Base-by-base conservation (phyloP, 2,329 filamentous ascomycete genomes). In the Periconia digitata region DNA sequence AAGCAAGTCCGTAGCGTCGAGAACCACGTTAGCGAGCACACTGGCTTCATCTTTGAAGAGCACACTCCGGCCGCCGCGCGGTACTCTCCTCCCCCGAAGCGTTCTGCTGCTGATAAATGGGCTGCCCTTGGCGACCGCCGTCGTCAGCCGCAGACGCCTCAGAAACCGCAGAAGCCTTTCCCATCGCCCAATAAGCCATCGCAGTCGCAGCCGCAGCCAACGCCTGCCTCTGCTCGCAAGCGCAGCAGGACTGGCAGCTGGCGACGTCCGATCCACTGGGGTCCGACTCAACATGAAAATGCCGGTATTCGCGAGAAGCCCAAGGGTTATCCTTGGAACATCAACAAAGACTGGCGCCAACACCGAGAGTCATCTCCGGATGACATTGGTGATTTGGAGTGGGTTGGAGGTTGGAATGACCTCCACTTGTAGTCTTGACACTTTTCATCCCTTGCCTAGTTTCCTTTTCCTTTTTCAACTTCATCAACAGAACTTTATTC, bases 391-490 rank as follows among this genome's bases (percentile, higher is more conserved):
- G 88, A 92, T 67, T 76, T 92, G 78, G 91, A 95, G 84, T 95
- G 92, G 86, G 90, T 96, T 85, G 91, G 91, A 79, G 90, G 89
- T 76, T 95, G 89, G 85, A 85, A 89, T 72, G 85, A 85, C 70
- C 78, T 83, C 71, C 81, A 84, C 72, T 79, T 83, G 72, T 84
- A 82, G 78, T 75, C 66, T 69, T 70, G 68, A 70, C 67, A 64
- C 63, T 63, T 63, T 60, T 62, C 59, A 69, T 69, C 66, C 60
- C 60, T 67, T 63, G 54, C 52, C 51, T 58, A 56, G 56, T 60
- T 61, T 59, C 48, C 44, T 57, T 47, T 49, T 51, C 57, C 47
- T 40, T 40, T 56, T 53, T 12, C 60, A 49, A 43, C 56, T 54
- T 49, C 56, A 48, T 51, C 43, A 49, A 49, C 51, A 55, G 55